A percentile compares a stretch with the other conserved stretches of the same genome.
Conservation (phyloP, 768 basidiomycete genomes). For the Tylopilus subfusipes region DNA sequence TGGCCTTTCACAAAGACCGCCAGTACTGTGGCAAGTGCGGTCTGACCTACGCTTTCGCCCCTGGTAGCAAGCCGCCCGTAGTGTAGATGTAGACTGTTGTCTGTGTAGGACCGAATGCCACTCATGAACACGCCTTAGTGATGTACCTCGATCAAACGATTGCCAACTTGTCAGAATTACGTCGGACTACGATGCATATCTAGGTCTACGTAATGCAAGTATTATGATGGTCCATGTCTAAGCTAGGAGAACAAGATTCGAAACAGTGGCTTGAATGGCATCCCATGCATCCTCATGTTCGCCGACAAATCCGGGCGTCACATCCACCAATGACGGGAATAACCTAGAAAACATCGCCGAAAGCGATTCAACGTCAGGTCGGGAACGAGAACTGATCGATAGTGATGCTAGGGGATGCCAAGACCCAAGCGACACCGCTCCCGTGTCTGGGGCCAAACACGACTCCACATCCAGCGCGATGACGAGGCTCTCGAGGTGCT, state of each 20-base stretch:
- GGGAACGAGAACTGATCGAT: constrained; percentile 33
- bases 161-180: not conserved
- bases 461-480: constrained; percentile 16
- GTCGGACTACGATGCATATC: not conserved
- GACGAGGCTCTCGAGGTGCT: constrained; percentile 15
- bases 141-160: not conserved
- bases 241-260: not conserved
- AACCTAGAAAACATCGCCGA: constrained; percentile 32
- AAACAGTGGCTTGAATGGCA: constrained; percentile 11
- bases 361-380: constrained; percentile 26
- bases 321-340: constrained; percentile 38
- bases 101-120: constrained; percentile 10
- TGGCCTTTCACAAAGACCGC: constrained; percentile 98
- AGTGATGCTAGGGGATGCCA: constrained; percentile 33
- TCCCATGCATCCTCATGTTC: constrained; percentile 33
- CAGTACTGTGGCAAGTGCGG: constrained; percentile 98
- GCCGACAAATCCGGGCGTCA: constrained; percentile 33
- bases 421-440: not conserved
- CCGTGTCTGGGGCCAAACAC: not conserved
- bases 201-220: not conserved
- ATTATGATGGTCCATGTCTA: constrained; percentile 1
- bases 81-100: constrained; percentile 40
- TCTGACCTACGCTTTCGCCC: constrained; percentile 80
- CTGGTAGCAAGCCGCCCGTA: constrained; percentile 74
- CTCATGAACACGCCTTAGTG: not conserved